Evolutionary conservation across 2,329 filamentous ascomycete species (phyloP), one percentile per base, ranked within the genome.

Genomic region (Epichloe coenophiala): DNA sequence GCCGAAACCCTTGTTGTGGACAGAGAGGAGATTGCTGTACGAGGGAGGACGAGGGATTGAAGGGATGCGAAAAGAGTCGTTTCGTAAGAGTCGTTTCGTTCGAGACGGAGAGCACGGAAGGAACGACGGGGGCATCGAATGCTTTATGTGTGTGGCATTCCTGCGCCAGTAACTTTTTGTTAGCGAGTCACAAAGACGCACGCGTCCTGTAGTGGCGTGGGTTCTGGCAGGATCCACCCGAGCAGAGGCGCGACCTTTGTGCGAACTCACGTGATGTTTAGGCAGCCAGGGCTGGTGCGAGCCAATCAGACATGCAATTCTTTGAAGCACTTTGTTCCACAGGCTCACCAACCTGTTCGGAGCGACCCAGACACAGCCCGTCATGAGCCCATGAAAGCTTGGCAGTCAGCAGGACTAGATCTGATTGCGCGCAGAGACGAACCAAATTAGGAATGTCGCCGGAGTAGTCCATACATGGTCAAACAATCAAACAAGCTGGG

Each of bases 181-280:
- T 37, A 46, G 44, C 50, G 38, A 51, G 40, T 54, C 47, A 46
- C 48, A 54, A 51, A 47, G 52, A 54, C 57, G 57, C 50, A 49
- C 59, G 60, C 53, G 59, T 57, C 42, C 46, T 54, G 54, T 23
- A 8, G 47, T 48, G 47, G 47, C 47, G 47, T 43, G 13, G 23
- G 7, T 8, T 21, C 11, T 19, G 19, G 39, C 47, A 43, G n/a
- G 19, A 35, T 13, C 31, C 19, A 35, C 39, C 5, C 13, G 12
- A 5, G 23, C 27, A 19, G 36, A 49, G 58, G 61, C 66, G 64
- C 66, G 66, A 65, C 50, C 51, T 48, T 56, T 58, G 60, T 62
- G 58, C 66, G 66, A 61, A 53, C 47, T 64, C 66, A 68, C 65
- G 65, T 68, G 66, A 64, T 45, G 44, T 27, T 51, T 54, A 68